Percentiles rank a stretch among this genome's conserved stretches.
Evolutionary conservation across 2,329 filamentous ascomycete species (phyloP).

Genomic region (Penicillium sp.): DNA sequence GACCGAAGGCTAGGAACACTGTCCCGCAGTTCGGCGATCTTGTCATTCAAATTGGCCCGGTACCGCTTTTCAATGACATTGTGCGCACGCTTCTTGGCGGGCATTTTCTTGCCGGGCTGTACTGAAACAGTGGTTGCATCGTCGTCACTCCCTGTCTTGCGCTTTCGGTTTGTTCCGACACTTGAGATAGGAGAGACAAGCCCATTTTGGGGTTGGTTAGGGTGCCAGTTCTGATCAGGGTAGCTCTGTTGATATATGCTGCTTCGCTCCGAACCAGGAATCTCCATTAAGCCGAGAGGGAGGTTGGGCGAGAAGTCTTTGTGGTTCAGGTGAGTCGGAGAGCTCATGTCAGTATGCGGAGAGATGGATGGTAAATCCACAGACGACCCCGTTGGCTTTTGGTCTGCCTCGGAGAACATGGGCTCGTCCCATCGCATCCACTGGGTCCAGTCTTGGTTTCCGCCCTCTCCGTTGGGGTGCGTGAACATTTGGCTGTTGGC

Average conservation of each 20-base stretch:
- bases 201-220: constrained; percentile 10
- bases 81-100: constrained; percentile 89
- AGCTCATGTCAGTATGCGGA: constrained; percentile 25
- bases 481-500: constrained; percentile 14
- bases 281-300: constrained; percentile 32
- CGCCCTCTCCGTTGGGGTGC: constrained; percentile 27
- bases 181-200: constrained; percentile 30
- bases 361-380: constrained; percentile 29
- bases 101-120: constrained; percentile 51
- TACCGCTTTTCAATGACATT: constrained; percentile 99
- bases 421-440: constrained; percentile 50
- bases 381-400: constrained; percentile 27
- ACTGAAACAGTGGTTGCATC: constrained; percentile 30
- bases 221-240: constrained; percentile 5
- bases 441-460: constrained; percentile 45
- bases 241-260: not conserved
- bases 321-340: constrained; percentile 21
- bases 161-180: constrained; percentile 56
- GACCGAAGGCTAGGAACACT: constrained; percentile 88
- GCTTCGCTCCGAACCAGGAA: constrained; percentile 20
- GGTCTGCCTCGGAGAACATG: constrained; percentile 29
- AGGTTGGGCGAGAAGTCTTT: constrained; percentile 34
- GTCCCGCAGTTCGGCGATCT: constrained; percentile 88
- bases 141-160: constrained; percentile 67
- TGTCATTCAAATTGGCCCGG: constrained; percentile 93